Base-by-base conservation (phyloP, 441 rosid genomes). In the Euphorbia celastroides region DNA sequence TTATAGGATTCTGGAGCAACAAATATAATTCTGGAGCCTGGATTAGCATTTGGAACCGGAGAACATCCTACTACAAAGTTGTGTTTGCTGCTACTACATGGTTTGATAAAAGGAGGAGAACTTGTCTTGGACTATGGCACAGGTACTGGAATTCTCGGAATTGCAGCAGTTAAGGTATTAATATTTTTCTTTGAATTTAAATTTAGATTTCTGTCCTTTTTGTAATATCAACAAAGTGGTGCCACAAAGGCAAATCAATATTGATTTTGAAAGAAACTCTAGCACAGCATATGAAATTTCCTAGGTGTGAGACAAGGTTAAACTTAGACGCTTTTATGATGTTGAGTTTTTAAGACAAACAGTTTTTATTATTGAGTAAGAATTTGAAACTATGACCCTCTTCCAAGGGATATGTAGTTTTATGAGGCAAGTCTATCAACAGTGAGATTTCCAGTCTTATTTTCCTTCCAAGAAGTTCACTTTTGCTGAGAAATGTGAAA, bases 21-120 rank as follows among this genome's bases (percentile, higher is more conserved):
- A 25, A 88, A 88, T 79, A 88, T 93, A 73, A 77, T 90, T 68
- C 77, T 90, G 74, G 85, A 90, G 77, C 96, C 97, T 70, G 92
- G 92, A 71, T 72, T 83, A 79, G 91, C 97, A 25, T 90, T 93
- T 79, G 98, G 98, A 65, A 90, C 96, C 10, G 98, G 97, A 57
- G 94, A 93, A 67, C 98, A 93, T 68, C 83, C 97, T 44, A 83
- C 96, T 7, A 84, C 97, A 32, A 88, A 73, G 75, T 71, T 87
- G 36, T 90, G 97, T 70, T 74, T 90, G 12, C 66, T 81, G 80
- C 85, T 88, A 64, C 86, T 93, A 64, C 76, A 36, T 34, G 61
- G 77, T 65, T 75, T 80, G 80, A 81, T 90, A 48, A 87, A 79
- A 76, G 97, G 92, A 38, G 91, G 90, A 74, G 97, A 93, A 73